Percentiles rank a stretch among this genome's conserved stretches.
Conservation (phyloP, 2,329 filamentous ascomycete species). For the Dothidotthia symphoricarpi region DNA sequence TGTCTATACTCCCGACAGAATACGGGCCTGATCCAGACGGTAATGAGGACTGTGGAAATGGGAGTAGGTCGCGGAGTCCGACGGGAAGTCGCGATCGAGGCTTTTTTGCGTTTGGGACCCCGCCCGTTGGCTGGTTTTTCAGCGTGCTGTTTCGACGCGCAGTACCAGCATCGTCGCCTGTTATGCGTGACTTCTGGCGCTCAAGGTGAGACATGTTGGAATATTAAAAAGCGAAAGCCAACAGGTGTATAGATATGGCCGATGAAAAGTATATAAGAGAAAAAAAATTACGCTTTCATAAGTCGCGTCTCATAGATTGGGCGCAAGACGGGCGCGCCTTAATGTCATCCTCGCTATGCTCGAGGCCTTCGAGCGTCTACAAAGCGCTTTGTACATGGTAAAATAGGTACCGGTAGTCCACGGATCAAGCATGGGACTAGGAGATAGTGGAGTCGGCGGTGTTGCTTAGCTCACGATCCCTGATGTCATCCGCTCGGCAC, state of each 20-base stretch:
- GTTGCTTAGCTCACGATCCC: too few relatives aligned
- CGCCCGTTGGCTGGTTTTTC: slow-evolving; percentile 19
- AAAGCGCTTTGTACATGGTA: too few relatives aligned
- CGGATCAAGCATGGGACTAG: too few relatives aligned
- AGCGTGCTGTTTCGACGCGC: slow-evolving; percentile 19
- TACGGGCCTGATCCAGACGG: slow-evolving; percentile 56
- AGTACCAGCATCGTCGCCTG: slow-evolving; percentile 19
- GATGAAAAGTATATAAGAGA: background rate
- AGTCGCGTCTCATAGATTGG: too few relatives aligned
- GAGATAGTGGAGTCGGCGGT: too few relatives aligned
- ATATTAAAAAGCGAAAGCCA: background rate
- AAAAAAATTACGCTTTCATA: background rate
- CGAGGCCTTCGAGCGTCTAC: too few relatives aligned
- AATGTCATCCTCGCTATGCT: too few relatives aligned
- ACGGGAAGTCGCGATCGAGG: slow-evolving; percentile 50
- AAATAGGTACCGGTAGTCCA: too few relatives aligned
- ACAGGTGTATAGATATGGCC: background rate
- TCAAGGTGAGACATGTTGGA: slow-evolving; percentile 28
- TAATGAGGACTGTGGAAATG: slow-evolving; percentile 46
- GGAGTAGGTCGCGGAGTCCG: slow-evolving; percentile 49
- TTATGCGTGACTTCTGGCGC: slow-evolving; percentile 31
- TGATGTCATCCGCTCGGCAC: too few relatives aligned
- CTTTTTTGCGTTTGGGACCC: slow-evolving; percentile 47
- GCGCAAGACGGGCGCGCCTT: too few relatives aligned
- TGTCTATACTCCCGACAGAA: slow-evolving; percentile 51